Base-by-base conservation (phyloP, 164 flowering plant genomes). In the Liriodendron chinense region DNA sequence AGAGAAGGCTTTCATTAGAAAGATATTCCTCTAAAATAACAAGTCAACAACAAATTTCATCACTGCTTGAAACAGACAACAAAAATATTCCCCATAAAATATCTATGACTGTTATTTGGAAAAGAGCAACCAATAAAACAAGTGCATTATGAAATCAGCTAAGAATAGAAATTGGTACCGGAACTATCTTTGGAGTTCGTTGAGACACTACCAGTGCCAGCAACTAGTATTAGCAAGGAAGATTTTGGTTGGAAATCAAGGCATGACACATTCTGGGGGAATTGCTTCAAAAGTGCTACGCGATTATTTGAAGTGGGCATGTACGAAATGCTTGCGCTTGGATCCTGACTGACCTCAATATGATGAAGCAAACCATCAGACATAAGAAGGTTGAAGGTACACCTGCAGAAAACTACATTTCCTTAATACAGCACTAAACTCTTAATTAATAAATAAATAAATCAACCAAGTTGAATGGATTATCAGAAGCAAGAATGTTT, bases 361-460 rank as follows among this genome's bases (percentile, higher is more conserved):
- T 77, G 81, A 78, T 88, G 89, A 82, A 94, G 80, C n/a, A 74
- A 78, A 26, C 99, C 98, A 86, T 94, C 98, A 78, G 96, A 86
- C 63, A 90, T 84, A 74, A 91, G 82, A 71, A 91, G 68, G 77
- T 68, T 82, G 83, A 94, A 92, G 84, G 80, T 78, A 81, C 91
- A 92, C 91, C 98, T 90, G 87, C 65, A 80, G 73, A 79, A 69
- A 78, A 73, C 48, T 69, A 48, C 57, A 78, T 56, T 47, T 57
- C 28, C 53, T 71, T 74, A 72, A 70, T 34, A 47, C 73, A 16
- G 68, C 64, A 72, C 22, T 34, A 71, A 59, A 65, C n/a, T 70
- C 21, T 14, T 25, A n/a, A n/a, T n/a, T n/a, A 10, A 61, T 43
- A 49, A n/a, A 68, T 5, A 53, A 22, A 12, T 24, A 69, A 63